These are phyloP conservation scores for Mucuna pruriens DNA, from an alignment of 306 rosid genomes.

Conservation along the genomic window DNA sequence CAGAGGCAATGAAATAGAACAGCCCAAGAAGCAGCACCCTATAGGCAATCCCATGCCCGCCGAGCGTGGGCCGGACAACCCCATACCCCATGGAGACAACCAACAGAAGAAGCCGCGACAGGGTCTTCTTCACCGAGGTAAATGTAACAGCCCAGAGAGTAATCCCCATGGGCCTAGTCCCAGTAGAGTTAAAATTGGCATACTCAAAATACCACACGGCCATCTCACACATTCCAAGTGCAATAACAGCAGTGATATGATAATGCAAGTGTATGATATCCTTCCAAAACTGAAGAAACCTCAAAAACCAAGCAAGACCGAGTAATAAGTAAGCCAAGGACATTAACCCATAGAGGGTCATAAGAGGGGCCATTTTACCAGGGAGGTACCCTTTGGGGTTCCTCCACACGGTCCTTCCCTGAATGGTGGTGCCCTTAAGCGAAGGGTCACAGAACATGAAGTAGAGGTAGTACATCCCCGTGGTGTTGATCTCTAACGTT, in stretches of 20 bases:
- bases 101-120: slow-evolving; percentile 82
- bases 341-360: slow-evolving; percentile 83
- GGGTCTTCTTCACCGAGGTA: slow-evolving; percentile 82
- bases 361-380: slow-evolving; percentile 88
- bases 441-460: slow-evolving; percentile 82
- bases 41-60: slow-evolving; percentile 51
- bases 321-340: slow-evolving; percentile 80
- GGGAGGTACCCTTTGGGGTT: slow-evolving; percentile 88
- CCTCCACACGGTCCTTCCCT: slow-evolving; percentile 87
- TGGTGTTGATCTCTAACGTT: slow-evolving; percentile 53
- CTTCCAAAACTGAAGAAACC: slow-evolving; percentile 87
- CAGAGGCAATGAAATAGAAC: slow-evolving; percentile 73
- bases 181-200: slow-evolving; percentile 84
- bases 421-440: slow-evolving; percentile 71
- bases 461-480: slow-evolving; percentile 92
- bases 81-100: slow-evolving; percentile 95
- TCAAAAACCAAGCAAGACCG: slow-evolving; percentile 81
- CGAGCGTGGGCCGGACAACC: slow-evolving; percentile 84
- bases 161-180: slow-evolving; percentile 86
- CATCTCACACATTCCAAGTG: slow-evolving; percentile 97
- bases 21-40: slow-evolving; percentile 71
- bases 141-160: slow-evolving; percentile 94
- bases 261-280: slow-evolving; percentile 83
- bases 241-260: slow-evolving; percentile 84
- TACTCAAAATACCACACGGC: slow-evolving; percentile 97